Evolutionary conservation across 176 grass and related monocot genomes (phyloP).

Genomic region (Tillandsia leiboldiana): DNA sequence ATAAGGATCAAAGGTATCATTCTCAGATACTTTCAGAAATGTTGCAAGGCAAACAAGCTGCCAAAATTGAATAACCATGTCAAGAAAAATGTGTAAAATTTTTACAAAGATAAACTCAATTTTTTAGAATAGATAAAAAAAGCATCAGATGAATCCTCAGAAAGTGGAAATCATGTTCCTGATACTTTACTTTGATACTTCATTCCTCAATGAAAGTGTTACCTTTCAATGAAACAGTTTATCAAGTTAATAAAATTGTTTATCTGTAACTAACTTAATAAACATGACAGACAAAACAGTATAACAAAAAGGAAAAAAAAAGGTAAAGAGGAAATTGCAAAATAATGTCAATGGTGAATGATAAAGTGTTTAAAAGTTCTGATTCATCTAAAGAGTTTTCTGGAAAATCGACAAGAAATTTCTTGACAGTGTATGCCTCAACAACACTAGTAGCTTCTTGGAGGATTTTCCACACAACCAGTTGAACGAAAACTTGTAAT

Average conservation of each 20-base stretch:
- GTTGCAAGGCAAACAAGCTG: slow-evolving; percentile 98
- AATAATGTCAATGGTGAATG: no score
- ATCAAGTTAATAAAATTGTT: neutral
- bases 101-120: neutral
- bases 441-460: no score
- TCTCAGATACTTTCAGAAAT: slow-evolving; percentile 93
- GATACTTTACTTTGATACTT: no score
- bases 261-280: neutral
- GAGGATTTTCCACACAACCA: no score
- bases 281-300: neutral
- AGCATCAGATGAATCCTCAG: no score
- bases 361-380: no score
- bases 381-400: neutral
- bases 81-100: slow-evolving; percentile 3
- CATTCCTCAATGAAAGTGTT: no score
- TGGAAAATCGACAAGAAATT: neutral
- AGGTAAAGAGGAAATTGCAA: neutral
- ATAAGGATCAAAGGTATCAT: slow-evolving; percentile 90
- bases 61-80: slow-evolving; percentile 24
- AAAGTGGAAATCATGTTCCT: no score
- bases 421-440: neutral
- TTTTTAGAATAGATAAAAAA: no score
- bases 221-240: no score
- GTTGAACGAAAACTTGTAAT: no score
- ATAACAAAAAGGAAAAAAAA: slow-evolving; percentile 2